Percentiles rank a stretch among this genome's conserved stretches.
These are phyloP conservation scores for Yamadazyma aaseri DNA, from an alignment of 1,139 yeast species.

Conservation along the genomic window DNA sequence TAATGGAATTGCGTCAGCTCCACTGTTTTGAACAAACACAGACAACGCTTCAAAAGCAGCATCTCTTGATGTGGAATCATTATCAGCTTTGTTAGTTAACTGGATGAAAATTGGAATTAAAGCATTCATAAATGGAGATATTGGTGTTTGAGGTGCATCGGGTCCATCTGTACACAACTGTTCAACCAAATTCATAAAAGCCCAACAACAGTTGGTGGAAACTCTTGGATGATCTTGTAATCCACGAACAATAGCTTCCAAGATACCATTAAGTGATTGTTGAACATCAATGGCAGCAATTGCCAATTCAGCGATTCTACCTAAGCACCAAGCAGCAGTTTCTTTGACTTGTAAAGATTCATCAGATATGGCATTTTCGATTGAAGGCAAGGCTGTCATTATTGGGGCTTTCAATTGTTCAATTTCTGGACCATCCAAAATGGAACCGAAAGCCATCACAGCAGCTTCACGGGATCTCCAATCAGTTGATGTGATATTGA, in stretches of 20 bases:
- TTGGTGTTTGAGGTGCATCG: conserved; percentile 52
- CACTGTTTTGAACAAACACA: conserved; percentile 72
- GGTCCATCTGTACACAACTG: conserved; percentile 68
- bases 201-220: conserved; percentile 96
- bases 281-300: conserved; percentile 72
- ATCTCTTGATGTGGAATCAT: conserved; percentile 87
- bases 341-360: conserved; percentile 83
- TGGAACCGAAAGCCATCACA: conserved; percentile 98
- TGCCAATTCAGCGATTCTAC: conserved; percentile 89
- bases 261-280: conserved; percentile 63
- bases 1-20: conserved; percentile 65
- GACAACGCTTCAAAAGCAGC: conserved; percentile 94
- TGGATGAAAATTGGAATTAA: conserved; percentile 70
- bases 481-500: conserved; percentile 53
- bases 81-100: conserved; percentile 70
- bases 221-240: conserved; percentile 89
- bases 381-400: conserved; percentile 78
- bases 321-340: conserved; percentile 98
- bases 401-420: conserved; percentile 66
- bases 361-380: conserved; percentile 71
- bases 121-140: conserved; percentile 71
- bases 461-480: conserved; percentile 98
- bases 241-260: conserved; percentile 74
- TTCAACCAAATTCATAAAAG: conserved; percentile 86
- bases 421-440: conserved; percentile 90